Evolutionary conservation across 140 eudicot species (phyloP), one percentile per base, ranked within the genome.

Genomic region (Bidens hawaiensis): DNA sequence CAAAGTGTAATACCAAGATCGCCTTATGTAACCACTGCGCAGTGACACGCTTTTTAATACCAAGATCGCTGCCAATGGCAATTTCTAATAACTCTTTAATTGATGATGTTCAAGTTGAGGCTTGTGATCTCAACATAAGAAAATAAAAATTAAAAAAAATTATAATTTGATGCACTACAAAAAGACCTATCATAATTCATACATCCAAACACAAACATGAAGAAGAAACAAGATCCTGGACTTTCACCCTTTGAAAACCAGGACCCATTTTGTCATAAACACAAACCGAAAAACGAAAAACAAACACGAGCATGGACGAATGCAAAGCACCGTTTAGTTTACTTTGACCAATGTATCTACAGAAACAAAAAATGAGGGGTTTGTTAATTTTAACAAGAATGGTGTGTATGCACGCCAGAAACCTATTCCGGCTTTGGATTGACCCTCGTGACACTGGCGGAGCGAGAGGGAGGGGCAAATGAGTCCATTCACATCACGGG

Each of bases 371-470:
- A 80, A 72, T 51, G 74, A 74, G 50, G 62, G 83, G 82, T 12
- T 76, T 73, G 81, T 77, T 64, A 51, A 66, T n/a, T 48, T 62
- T 54, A 41, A 78, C 69, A 65, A 59, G 69, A 67, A 54, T 66
- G 71, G 58, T 47, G 75, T 59, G 60, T 34, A 50, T 26, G 74
- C 74, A 62, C n/a, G 88, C 95, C 80, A 61, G 89, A 84, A 83
- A 75, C 94, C 95, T 48, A 75, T 86, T 74, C 95, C 77, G 27
- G 85, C 87, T 74, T 69, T 74, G 33, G 33, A 59, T 59, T 60
- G 68, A 69, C 79, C 74, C 79, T 70, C 33, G n/a, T n/a, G 69
- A 62, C 74, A 66, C 87, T 72, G 88, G 73, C 73, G 34, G 79
- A 73, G 77, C 28, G 72, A 24, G 31, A 38, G n/a, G n/a, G 52